These are phyloP conservation scores for Coleophoma cylindrospora DNA, from an alignment of 2,329 filamentous ascomycete species.

Conservation along the genomic window DNA sequence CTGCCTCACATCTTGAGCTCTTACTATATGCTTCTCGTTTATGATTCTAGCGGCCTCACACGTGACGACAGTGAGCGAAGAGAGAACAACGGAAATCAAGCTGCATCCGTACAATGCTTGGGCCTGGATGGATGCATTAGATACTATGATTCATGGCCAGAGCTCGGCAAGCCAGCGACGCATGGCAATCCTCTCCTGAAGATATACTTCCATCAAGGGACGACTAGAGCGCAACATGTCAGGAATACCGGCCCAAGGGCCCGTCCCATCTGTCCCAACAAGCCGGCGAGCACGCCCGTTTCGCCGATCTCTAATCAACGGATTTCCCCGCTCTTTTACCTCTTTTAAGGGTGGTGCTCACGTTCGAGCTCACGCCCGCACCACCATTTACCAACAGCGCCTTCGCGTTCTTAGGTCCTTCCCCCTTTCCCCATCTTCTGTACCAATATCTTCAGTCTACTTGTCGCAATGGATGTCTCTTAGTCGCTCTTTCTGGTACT, in stretches of 20 bases:
- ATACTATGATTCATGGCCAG: no score
- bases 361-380: neutral
- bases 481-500: constrained; percentile 8
- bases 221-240: neutral
- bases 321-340: neutral
- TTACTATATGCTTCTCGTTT: neutral
- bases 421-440: neutral
- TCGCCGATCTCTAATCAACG: neutral
- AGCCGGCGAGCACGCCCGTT: neutral
- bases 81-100: neutral
- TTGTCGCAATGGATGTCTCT: constrained; percentile 19
- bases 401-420: neutral
- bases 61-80: neutral
- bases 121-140: neutral
- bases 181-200: neutral
- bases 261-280: neutral
- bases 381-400: constrained; percentile 1
- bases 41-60: neutral
- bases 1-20: neutral
- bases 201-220: neutral
- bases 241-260: neutral
- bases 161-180: no score
- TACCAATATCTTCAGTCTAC: neutral
- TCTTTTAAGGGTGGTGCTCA: neutral
- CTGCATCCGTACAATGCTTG: neutral